Percentiles rank a stretch among this genome's conserved stretches.
phyloP scores from a whole-genome alignment of 768 basidiomycete genomes.

The Mycena capillaripes region DNA sequence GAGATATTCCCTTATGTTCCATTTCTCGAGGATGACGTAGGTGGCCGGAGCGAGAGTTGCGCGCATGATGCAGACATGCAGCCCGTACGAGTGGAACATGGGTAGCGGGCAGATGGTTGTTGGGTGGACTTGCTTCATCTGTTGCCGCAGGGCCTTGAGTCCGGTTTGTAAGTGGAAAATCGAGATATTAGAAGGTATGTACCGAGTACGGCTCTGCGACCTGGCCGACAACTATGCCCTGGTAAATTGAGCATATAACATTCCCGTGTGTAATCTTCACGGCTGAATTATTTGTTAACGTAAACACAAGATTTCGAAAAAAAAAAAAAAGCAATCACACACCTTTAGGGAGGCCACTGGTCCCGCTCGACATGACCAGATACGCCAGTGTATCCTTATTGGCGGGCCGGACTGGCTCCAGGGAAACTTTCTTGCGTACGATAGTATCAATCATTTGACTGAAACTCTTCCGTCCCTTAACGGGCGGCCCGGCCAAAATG shows the following conservation, averaged over 20 bases:
- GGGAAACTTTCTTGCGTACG: conserved; percentile 52
- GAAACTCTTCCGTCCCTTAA: conserved; percentile 58
- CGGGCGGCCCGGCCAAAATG: conserved; percentile 58
- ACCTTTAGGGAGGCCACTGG: conserved; percentile 85
- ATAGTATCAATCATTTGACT: conserved; percentile 58
- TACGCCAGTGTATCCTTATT: conserved; percentile 72
- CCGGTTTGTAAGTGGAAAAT: neutral
- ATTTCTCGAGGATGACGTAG: conserved; percentile 67
- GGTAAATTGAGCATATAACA: conserved; percentile 59
- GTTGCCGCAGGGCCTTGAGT: neutral
- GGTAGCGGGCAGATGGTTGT: conserved; percentile 68
- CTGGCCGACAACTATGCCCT: conserved; percentile 50
- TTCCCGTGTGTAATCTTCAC: conserved; percentile 84
- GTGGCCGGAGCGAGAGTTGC: conserved; percentile 63
- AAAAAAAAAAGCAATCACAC: no score
- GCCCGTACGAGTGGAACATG: conserved; percentile 76
- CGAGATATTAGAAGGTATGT: conserved; percentile 33
- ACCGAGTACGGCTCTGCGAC: conserved; percentile 56
- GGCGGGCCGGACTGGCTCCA: conserved; percentile 60
- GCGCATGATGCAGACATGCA: conserved; percentile 66
- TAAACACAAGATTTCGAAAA: no score
- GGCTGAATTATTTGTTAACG: conserved; percentile 50
- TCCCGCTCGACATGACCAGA: conserved; percentile 83
- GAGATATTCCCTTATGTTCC: conserved; percentile 68
- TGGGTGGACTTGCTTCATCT: conserved; percentile 54